Evolutionary conservation across 2,329 filamentous ascomycete species (phyloP).

Genomic region (Aspergillus sp.): DNA sequence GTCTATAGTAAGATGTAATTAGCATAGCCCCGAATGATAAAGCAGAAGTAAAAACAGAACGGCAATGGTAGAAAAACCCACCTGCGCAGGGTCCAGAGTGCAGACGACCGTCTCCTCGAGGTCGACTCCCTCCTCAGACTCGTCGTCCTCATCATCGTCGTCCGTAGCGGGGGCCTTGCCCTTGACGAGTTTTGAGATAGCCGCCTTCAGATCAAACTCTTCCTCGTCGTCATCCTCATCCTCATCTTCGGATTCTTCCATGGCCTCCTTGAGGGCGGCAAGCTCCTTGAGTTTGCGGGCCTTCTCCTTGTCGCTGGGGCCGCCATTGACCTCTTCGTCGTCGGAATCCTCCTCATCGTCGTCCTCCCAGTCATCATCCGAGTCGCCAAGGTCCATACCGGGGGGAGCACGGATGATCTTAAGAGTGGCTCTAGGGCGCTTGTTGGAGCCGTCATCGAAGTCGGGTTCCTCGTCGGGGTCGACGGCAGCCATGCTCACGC

Average conservation of each 20-base stretch:
- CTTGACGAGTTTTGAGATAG: constrained; percentile 57
- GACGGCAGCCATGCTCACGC: constrained; percentile 97
- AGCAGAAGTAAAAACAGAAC: background rate
- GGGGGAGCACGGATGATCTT: constrained; percentile 79
- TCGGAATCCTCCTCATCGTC: constrained; percentile 54
- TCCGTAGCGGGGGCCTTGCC: constrained; percentile 72
- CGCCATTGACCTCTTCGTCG: constrained; percentile 80
- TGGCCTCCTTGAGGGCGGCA: constrained; percentile 69
- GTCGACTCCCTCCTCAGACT: constrained; percentile 58
- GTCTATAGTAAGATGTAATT: constrained; percentile 55
- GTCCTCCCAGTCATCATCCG: constrained; percentile 55
- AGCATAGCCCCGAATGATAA: background rate
- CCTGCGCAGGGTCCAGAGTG: constrained; percentile 89
- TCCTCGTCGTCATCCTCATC: constrained; percentile 77
- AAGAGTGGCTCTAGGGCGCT: constrained; percentile 75
- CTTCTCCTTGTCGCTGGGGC: constrained; percentile 88
- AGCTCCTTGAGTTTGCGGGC: constrained; percentile 81
- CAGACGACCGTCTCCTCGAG: constrained; percentile 91
- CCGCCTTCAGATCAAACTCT: constrained; percentile 48
- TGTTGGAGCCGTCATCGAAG: constrained; percentile 61
- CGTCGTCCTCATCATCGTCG: constrained; percentile 60
- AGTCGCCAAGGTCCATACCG: constrained; percentile 56
- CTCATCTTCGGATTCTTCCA: constrained; percentile 55
- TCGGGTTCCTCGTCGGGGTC: constrained; percentile 79
- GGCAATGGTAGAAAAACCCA: constrained; percentile 38